These are phyloP conservation scores for Myxozyma neotropica DNA, from an alignment of 805 yeast species.

Conservation along the genomic window DNA sequence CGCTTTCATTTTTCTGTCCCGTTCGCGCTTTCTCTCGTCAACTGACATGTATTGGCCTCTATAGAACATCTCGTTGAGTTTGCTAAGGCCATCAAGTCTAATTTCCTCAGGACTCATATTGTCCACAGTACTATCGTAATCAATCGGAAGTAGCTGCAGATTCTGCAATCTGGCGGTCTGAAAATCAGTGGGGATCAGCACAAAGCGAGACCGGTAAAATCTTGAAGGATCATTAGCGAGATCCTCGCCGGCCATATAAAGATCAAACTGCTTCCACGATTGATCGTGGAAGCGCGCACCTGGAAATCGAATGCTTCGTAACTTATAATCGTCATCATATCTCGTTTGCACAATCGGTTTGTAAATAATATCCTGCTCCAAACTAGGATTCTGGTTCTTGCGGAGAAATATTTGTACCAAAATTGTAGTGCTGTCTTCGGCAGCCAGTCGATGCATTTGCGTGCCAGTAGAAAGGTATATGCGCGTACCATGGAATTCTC, in stretches of 20 bases:
- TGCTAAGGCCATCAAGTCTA: slow-evolving; percentile 86
- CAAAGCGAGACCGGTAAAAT: slow-evolving; percentile 77
- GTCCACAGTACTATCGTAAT: slow-evolving; percentile 46
- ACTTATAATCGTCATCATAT: slow-evolving; percentile 67
- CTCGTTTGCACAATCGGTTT: slow-evolving; percentile 71
- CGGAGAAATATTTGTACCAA: slow-evolving; percentile 71
- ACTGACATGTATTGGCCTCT: slow-evolving; percentile 54
- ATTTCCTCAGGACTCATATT: slow-evolving; percentile 78
- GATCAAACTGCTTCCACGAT: slow-evolving; percentile 94
- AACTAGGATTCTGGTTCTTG: slow-evolving; percentile 24
- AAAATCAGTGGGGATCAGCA: slow-evolving; percentile 75
- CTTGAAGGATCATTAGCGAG: slow-evolving; percentile 55
- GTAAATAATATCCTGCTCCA: slow-evolving; percentile 42
- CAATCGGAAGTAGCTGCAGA: slow-evolving; percentile 16
- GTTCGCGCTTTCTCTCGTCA: slow-evolving; percentile 42
- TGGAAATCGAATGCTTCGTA: slow-evolving; percentile 59
- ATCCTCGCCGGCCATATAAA: slow-evolving; percentile 85
- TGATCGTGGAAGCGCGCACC: slow-evolving; percentile 48
- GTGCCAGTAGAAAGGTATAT: slow-evolving; percentile 77
- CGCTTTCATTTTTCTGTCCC: slow-evolving; percentile 45
- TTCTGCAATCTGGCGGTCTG: slow-evolving; percentile 52
- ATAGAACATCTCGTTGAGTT: slow-evolving; percentile 61
- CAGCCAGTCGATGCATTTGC: slow-evolving; percentile 80
- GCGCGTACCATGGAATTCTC: slow-evolving; percentile 57
- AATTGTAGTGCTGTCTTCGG: slow-evolving; percentile 67